Percentiles rank a stretch among this genome's conserved stretches.
These are phyloP conservation scores for Metschnikowia shivogae DNA, from an alignment of 805 yeast species.

Conservation along the genomic window DNA sequence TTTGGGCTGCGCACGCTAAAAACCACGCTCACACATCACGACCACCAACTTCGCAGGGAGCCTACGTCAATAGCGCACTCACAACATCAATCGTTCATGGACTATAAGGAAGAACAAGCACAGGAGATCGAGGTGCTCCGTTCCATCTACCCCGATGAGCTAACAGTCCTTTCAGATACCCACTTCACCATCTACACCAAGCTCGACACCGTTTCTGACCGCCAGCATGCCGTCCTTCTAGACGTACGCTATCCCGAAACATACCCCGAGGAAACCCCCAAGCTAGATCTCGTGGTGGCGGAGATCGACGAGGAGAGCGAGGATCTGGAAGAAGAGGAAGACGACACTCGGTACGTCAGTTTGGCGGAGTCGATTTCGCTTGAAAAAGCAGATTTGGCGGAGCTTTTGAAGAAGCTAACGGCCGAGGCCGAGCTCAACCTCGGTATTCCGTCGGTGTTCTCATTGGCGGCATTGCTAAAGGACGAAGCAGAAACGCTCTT, in stretches of 20 bases:
- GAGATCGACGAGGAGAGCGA: conserved; percentile 36
- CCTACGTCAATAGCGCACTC: too few species aligned
- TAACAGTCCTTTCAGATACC: conserved; percentile 42
- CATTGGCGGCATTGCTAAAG: conserved; percentile 70
- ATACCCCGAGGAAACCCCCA: conserved; percentile 81
- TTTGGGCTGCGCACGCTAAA: conserved; percentile 1
- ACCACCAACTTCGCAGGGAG: too few species aligned
- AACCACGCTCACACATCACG: neutral
- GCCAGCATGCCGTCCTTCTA: conserved; percentile 52
- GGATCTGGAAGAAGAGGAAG: conserved; percentile 28
- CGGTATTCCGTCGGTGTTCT: conserved; percentile 90
- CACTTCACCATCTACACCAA: conserved; percentile 54
- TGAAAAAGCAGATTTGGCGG: conserved; percentile 42
- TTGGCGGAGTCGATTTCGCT: conserved; percentile 58
- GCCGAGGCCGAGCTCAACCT: conserved; percentile 71
- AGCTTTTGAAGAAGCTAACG: conserved; percentile 37
- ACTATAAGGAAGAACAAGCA: conserved; percentile 72
- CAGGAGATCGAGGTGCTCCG: conserved; percentile 89
- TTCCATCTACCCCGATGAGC: conserved; percentile 91
- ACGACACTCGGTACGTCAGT: conserved; percentile 40
- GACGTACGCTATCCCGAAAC: conserved; percentile 68
- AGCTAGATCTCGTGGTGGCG: conserved; percentile 38
- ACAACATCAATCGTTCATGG: conserved; percentile 45
- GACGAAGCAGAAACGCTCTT: conserved; percentile 75
- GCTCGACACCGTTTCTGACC: conserved; percentile 64